Evolutionary conservation across 73 alveolate species (phyloP), one percentile per base, ranked within the genome.

Genomic region (Urostyla sp.): DNA sequence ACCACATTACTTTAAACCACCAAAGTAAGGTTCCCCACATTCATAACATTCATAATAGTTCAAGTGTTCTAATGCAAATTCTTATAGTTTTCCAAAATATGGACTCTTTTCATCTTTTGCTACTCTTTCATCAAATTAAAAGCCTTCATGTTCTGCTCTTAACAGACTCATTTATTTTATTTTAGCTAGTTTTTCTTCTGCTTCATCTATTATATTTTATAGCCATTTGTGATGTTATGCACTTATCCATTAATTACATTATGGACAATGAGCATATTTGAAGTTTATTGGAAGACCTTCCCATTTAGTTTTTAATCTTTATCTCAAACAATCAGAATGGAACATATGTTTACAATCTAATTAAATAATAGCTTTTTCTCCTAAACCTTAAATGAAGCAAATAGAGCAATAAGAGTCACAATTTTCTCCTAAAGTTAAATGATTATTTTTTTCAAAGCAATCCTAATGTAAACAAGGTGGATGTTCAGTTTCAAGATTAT

Each of bases 1-100:
- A 24, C 93, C 93, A 60, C 98, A 94, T 72, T 87, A 92, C 61
- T 90, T 94, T 38, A 85, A 78, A 20, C 98, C 98, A 79, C 96
- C 98, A 85, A 91, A 94, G 86, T 83, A 94, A 18, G 97, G 97
- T 36, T 88, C 75, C 43, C 75, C 61, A 53, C 98, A 94, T 46
- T 75, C 77, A 51, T 63, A 73, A 77, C 98, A 94, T 61, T 84
- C 61, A 72, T 88, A 94, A 69, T 87, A 94, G 51, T 96, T 91
- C 27, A 88, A 87, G 20, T 90, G 78, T 13, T 90, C 94, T 69
- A 88, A 55, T 0, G 97, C 98, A 75, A 80, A 92, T 27, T 32
- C 31, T 51, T 74, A 59, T 50, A 54, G 50, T 23, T 74, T 55
- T 6, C 54, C 37, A 26, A 44, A 74, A 32, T 74, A 74, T n/a